A percentile compares a stretch with the other conserved stretches of the same genome.
phyloP scores from a whole-genome alignment of 2,329 filamentous ascomycete genomes.

The Hymenoscyphus repandus region DNA sequence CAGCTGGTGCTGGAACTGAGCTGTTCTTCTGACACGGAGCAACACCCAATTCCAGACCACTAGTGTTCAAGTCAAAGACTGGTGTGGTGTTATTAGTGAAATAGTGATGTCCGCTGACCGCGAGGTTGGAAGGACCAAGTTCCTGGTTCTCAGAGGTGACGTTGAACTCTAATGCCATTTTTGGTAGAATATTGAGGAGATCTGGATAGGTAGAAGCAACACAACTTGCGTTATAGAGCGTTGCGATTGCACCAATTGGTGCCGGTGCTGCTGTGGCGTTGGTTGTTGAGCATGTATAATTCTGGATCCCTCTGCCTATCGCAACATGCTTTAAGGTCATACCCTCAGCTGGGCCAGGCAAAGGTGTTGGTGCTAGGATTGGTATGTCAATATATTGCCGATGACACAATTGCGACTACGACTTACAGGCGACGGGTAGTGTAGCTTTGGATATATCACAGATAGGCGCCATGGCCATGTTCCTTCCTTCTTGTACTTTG shows the following conservation, averaged over 20 bases:
- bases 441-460: slow-evolving; percentile 51
- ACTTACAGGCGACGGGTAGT: slow-evolving; percentile 46
- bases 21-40: slow-evolving; percentile 58
- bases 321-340: slow-evolving; percentile 70
- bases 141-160: slow-evolving; percentile 37
- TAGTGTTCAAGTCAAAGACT: slow-evolving; percentile 71
- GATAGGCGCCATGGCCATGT: slow-evolving; percentile 36
- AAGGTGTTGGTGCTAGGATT: slow-evolving; percentile 45
- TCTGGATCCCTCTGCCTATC: slow-evolving; percentile 83
- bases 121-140: slow-evolving; percentile 53
- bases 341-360: slow-evolving; percentile 57
- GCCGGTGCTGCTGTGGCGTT: slow-evolving; percentile 57
- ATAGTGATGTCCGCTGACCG: slow-evolving; percentile 73
- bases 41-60: slow-evolving; percentile 50
- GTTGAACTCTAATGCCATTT: slow-evolving; percentile 63
- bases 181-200: slow-evolving; percentile 59
- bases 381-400: slow-evolving; percentile 4
- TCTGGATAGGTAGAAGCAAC: slow-evolving; percentile 64
- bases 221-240: slow-evolving; percentile 84
- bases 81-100: slow-evolving; percentile 68
- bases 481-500: slow-evolving; percentile 47
- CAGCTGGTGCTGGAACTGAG: slow-evolving; percentile 55
- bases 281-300: slow-evolving; percentile 75
- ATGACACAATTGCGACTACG: neutral
- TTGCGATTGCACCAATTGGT: slow-evolving; percentile 69